Conservation (phyloP, 202 grass and related monocot species). For the Setaria italica region DNA sequence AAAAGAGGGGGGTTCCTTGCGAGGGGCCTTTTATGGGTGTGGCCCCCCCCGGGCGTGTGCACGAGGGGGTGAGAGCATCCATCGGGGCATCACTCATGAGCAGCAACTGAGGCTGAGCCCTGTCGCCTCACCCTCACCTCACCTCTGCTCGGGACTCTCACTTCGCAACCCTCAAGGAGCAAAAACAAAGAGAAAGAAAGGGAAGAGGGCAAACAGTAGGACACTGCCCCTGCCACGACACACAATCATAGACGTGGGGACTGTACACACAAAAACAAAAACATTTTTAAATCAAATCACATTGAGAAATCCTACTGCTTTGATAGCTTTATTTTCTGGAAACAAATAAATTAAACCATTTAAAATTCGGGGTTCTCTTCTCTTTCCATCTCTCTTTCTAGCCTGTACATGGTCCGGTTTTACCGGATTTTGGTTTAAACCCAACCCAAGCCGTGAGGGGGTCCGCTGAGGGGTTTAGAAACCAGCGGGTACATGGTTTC, state of each 20-base stretch:
- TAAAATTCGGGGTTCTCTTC: background rate
- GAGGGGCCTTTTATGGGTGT: background rate
- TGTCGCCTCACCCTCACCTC: conserved; percentile 20
- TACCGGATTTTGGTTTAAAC: too few relatives aligned
- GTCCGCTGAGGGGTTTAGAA: too few relatives aligned
- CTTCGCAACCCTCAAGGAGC: background rate
- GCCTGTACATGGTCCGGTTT: too few relatives aligned
- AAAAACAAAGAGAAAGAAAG: background rate
- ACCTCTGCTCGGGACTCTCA: conserved; percentile 21
- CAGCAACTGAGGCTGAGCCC: conserved; percentile 6
- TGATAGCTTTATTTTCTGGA: background rate
- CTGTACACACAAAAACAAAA: conserved; percentile 6
- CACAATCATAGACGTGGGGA: conserved; percentile 57
- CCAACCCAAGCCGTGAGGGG: too few relatives aligned
- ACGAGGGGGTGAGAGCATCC: conserved; percentile 16
- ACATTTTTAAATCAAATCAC: background rate
- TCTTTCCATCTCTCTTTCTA: background rate
- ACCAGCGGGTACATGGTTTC: too few relatives aligned
- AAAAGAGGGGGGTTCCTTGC: background rate
- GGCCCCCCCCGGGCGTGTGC: conserved; percentile 34
- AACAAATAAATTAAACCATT: background rate
- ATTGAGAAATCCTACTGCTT: background rate
- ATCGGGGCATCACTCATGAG: background rate
- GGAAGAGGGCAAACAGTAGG: background rate
- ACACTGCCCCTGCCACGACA: conserved; percentile 33